A percentile compares a stretch with the other conserved stretches of the same genome.
These are phyloP conservation scores for Collariella sp. DNA, from an alignment of 495 filamentous ascomycete genomes.

Conservation along the genomic window DNA sequence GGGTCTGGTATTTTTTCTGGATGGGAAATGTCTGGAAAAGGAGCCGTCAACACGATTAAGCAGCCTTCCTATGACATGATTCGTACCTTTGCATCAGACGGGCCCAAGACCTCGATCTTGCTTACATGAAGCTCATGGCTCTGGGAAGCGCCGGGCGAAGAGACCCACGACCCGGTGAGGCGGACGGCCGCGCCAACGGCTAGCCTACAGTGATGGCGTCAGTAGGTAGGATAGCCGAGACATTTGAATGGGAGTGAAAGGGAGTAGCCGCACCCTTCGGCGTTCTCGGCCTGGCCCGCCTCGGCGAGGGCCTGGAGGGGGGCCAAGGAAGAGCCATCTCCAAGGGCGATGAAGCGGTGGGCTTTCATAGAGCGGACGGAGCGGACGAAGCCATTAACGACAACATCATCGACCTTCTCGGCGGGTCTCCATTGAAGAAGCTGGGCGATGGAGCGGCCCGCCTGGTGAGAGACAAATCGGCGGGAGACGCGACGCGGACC, in stretches of 20 bases:
- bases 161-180: slow-evolving; percentile 69
- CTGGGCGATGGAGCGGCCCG: slow-evolving; percentile 20
- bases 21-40: slow-evolving; percentile 67
- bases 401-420: slow-evolving; percentile 24
- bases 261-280: slow-evolving; percentile 57
- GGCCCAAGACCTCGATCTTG: slow-evolving; percentile 60
- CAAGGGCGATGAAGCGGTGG: slow-evolving; percentile 71
- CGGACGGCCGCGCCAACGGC: slow-evolving; percentile 71
- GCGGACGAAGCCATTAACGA: slow-evolving; percentile 70
- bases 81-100: slow-evolving; percentile 67
- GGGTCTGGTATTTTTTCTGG: slow-evolving; percentile 87
- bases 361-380: slow-evolving; percentile 81
- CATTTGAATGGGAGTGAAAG: slow-evolving; percentile 11
- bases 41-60: slow-evolving; percentile 12
- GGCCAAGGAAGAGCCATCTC: slow-evolving; percentile 76
- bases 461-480: slow-evolving; percentile 17
- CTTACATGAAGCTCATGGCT: slow-evolving; percentile 70
- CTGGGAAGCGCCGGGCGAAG: slow-evolving; percentile 63
- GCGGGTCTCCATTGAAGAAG: slow-evolving; percentile 27
- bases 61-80: background rate
- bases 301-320: slow-evolving; percentile 76
- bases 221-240: slow-evolving; percentile 21
- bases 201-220: slow-evolving; percentile 47
- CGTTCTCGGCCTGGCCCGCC: slow-evolving; percentile 61
- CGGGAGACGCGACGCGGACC: slow-evolving; percentile 3